Percentiles rank a stretch among this genome's conserved stretches.
Conservation (phyloP, 225 moss, liverwort and hornwort species). For the Marchantia paleacea region DNA sequence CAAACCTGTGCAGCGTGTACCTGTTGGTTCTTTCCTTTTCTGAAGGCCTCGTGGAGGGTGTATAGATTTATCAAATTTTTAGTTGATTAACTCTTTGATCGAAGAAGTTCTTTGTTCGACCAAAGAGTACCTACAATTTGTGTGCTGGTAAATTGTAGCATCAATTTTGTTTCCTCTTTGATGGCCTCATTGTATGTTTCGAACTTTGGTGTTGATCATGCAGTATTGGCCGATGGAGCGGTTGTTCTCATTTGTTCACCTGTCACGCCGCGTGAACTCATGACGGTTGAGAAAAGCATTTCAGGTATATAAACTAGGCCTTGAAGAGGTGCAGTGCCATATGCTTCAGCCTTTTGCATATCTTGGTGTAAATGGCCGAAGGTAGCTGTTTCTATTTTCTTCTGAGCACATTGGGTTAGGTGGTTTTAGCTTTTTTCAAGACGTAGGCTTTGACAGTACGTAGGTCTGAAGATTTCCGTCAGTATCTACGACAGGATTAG, state of each 20-base stretch:
- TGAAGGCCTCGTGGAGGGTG: too few species aligned
- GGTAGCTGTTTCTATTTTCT: too few species aligned
- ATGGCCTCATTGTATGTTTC: neutral
- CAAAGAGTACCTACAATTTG: too few species aligned
- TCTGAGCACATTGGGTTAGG: neutral
- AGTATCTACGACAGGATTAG: too few species aligned
- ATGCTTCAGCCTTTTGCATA: neutral
- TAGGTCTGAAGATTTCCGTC: too few species aligned
- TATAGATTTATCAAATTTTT: too few species aligned
- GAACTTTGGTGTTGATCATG: neutral
- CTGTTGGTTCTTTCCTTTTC: too few species aligned
- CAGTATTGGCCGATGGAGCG: conserved; percentile 31
- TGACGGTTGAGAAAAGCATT: conserved; percentile 22
- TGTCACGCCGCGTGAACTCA: conserved; percentile 21
- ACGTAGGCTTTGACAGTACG: too few species aligned
- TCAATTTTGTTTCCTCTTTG: neutral
- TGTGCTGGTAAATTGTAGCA: too few species aligned
- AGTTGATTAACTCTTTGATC: neutral
- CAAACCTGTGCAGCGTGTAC: too few species aligned
- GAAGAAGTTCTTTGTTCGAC: too few species aligned
- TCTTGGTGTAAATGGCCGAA: neutral
- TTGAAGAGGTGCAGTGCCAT: too few species aligned
- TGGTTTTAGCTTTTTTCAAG: neutral
- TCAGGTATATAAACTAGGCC: conserved; percentile 24
- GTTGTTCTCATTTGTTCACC: conserved; percentile 35